Evolutionary conservation across 2,329 filamentous ascomycete species (phyloP).

Genomic region (Cladophialophora bantiana): DNA sequence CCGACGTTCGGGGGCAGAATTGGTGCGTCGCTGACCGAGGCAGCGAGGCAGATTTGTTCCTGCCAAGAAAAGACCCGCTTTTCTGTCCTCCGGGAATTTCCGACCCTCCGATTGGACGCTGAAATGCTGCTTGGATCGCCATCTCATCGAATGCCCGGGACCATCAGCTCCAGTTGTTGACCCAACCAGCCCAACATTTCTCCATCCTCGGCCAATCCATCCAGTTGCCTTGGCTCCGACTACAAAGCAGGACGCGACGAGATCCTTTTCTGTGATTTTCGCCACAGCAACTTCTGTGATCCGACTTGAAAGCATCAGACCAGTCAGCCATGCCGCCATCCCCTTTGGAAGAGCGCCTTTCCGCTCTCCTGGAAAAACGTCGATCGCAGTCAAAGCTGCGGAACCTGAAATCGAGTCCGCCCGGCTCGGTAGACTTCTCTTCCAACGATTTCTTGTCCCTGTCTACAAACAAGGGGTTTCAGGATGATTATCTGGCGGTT

Average conservation of each 20-base stretch:
- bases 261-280: not conserved
- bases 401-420: conserved; percentile 54
- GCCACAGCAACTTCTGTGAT: not conserved
- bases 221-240: not conserved
- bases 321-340: conserved; percentile 27
- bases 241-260: not conserved
- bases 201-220: not conserved
- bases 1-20: not conserved
- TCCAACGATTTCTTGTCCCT: conserved; percentile 72
- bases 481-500: conserved; percentile 57
- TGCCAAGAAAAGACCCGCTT: conserved; percentile 28
- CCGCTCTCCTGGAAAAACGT: conserved; percentile 47
- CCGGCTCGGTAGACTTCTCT: conserved; percentile 63
- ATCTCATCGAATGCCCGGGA: not conserved
- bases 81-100: conserved; percentile 11
- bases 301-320: not conserved
- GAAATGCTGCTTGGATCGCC: not conserved
- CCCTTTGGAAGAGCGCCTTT: conserved; percentile 34
- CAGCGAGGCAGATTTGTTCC: conserved; percentile 19
- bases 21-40: conserved; percentile 14
- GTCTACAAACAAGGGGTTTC: conserved; percentile 56
- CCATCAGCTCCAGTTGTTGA: conserved; percentile 5
- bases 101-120: conserved; percentile 27
- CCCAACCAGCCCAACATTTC: conserved; percentile 11
- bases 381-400: conserved; percentile 55